These are phyloP conservation scores for Colletotrichum simmondsii DNA, from an alignment of 2,329 filamentous ascomycete genomes.

Conservation along the genomic window DNA sequence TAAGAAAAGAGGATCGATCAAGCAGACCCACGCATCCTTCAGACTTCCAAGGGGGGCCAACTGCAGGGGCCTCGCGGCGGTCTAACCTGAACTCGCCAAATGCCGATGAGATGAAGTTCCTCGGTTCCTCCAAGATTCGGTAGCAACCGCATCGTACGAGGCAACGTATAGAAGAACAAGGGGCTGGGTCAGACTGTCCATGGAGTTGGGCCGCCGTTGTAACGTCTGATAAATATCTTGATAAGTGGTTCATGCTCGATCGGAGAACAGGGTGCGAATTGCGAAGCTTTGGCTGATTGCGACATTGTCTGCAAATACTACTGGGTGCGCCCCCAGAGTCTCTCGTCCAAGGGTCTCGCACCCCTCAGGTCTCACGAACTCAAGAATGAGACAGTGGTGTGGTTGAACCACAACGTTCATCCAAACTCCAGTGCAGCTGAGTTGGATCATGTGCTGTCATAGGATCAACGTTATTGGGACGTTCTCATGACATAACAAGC, in stretches of 20 bases:
- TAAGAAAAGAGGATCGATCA: background rate
- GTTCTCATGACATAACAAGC: background rate
- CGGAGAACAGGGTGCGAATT: background rate
- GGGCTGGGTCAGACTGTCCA: background rate
- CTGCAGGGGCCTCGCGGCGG: constrained; percentile 16
- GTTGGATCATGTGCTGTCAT: background rate
- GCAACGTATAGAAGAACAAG: background rate
- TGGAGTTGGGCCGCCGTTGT: background rate
- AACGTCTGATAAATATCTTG: background rate
- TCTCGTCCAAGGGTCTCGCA: background rate
- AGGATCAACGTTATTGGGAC: background rate
- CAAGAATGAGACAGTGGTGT: background rate
- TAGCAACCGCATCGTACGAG: constrained; percentile 25
- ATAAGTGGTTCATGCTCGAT: background rate
- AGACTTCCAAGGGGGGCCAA: background rate
- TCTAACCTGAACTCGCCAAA: constrained; percentile 16
- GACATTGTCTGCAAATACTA: background rate
- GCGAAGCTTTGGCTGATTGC: background rate
- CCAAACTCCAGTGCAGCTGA: background rate
- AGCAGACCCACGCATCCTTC: constrained; percentile 2
- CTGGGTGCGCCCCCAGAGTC: background rate
- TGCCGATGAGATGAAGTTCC: background rate
- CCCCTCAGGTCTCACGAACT: background rate
- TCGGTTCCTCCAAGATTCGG: background rate
- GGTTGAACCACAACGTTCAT: background rate